Evolutionary conservation across 2,329 filamentous ascomycete genomes (phyloP).

Genomic region (Aspergillus cejpii): DNA sequence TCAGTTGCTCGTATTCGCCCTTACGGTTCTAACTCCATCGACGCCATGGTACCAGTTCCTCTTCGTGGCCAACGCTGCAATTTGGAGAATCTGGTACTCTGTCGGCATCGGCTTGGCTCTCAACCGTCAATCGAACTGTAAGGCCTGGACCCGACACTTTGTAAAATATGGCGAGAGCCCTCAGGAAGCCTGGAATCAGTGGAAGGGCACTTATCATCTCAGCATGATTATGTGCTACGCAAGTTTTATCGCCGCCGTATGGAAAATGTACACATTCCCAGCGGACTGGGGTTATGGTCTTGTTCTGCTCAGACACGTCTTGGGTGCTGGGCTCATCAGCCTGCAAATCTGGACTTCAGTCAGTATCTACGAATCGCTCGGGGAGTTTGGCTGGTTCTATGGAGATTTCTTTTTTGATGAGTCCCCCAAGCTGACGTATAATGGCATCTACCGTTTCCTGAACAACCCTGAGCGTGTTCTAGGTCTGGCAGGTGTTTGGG

Average conservation of each 20-base stretch:
- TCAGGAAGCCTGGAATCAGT: constrained; percentile 91
- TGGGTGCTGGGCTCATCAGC: constrained; percentile 72
- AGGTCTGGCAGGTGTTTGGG: constrained; percentile 92
- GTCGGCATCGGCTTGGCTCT: constrained; percentile 80
- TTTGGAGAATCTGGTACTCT: constrained; percentile 89
- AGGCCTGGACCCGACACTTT: constrained; percentile 95
- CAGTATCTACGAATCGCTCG: constrained; percentile 90
- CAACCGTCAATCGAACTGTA: constrained; percentile 76
- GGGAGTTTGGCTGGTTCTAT: constrained; percentile 98
- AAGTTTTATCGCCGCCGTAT: constrained; percentile 82
- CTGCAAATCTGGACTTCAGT: constrained; percentile 88
- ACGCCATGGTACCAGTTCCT: constrained; percentile 68
- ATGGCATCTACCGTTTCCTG: constrained; percentile 93
- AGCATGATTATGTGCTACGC: constrained; percentile 85
- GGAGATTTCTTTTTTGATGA: constrained; percentile 98
- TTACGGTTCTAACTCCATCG: constrained; percentile 70
- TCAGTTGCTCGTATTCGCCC: constrained; percentile 63
- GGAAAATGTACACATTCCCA: constrained; percentile 93
- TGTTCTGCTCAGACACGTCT: constrained; percentile 75
- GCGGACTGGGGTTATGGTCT: constrained; percentile 81
- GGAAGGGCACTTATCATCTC: constrained; percentile 93
- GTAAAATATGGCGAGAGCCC: constrained; percentile 90
- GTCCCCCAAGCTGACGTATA: constrained; percentile 82
- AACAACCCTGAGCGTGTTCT: constrained; percentile 96
- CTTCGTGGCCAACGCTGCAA: constrained; percentile 71